These are phyloP conservation scores for Marasmius sp. DNA, from an alignment of 1,284 basidiomycete species.

Conservation along the genomic window DNA sequence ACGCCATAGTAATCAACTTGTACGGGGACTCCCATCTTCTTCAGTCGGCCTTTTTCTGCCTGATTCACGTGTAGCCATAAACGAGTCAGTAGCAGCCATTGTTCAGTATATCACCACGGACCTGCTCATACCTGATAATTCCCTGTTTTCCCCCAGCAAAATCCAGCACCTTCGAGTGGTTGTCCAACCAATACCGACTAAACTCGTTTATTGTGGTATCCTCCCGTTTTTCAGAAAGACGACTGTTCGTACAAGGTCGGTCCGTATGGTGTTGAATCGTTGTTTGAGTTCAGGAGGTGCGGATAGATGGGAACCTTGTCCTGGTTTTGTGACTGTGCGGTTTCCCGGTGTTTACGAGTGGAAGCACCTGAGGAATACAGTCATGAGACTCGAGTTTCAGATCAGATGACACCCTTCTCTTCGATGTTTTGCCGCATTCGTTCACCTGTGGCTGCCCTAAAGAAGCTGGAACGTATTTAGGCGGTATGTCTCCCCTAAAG, in stretches of 20 bases:
- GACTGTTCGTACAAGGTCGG: not conserved
- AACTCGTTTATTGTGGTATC: not conserved
- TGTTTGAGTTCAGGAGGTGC: not conserved
- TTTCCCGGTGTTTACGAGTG: too few species aligned
- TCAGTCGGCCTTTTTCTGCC: not conserved
- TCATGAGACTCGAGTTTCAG: too few species aligned
- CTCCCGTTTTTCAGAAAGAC: not conserved
- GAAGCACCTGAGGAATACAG: too few species aligned
- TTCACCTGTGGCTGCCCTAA: too few species aligned
- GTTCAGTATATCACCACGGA: too few species aligned
- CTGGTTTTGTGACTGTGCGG: too few species aligned
- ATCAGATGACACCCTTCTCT: too few species aligned
- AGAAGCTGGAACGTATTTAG: too few species aligned
- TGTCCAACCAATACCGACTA: not conserved
- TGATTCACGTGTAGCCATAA: not conserved
- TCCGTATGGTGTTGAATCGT: not conserved
- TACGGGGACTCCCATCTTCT: not conserved
- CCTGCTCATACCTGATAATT: not conserved
- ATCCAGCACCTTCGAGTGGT: not conserved
- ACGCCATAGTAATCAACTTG: not conserved
- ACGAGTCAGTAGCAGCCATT: not conserved
- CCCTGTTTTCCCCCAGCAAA: not conserved
- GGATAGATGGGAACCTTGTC: too few species aligned
- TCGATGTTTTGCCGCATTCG: too few species aligned
- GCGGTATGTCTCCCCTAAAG: too few species aligned